phyloP scores from a whole-genome alignment of 345 rosid species.

The Euphorbia peplus region DNA sequence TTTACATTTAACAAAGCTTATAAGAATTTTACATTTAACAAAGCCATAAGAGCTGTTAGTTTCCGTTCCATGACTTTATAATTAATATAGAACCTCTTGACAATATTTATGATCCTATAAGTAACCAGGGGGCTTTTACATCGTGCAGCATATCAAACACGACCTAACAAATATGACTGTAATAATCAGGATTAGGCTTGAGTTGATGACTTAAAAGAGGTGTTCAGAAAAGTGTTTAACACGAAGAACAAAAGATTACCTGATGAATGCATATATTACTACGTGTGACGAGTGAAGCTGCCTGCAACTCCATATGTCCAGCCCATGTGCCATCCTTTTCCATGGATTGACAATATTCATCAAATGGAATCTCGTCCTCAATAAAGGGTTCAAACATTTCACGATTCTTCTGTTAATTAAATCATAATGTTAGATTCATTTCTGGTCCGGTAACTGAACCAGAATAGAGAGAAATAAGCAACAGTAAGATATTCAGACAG shows the following conservation, averaged over 20 bases:
- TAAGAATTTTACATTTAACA: not conserved
- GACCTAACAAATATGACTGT: not conserved
- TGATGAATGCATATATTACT: conserved; percentile 84
- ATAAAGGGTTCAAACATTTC: conserved; percentile 85
- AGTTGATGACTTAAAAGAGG: not conserved
- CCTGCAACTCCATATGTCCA: conserved; percentile 94
- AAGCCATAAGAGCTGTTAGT: conserved; percentile 3
- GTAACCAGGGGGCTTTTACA: not conserved
- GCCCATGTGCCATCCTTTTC: conserved; percentile 93
- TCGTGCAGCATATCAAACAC: not conserved
- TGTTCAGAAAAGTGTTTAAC: not conserved
- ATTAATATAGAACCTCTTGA: not conserved
- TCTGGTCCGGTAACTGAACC: conserved; percentile 11
- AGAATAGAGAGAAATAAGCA: not conserved
- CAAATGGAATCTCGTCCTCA: conserved; percentile 87
- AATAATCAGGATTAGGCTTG: not conserved
- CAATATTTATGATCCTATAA: not conserved
- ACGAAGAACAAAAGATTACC: conserved; percentile 33
- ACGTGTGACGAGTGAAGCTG: conserved; percentile 83
- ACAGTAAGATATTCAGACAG: not conserved
- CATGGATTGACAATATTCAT: conserved; percentile 80
- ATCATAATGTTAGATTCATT: conserved; percentile 22
- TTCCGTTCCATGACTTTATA: not conserved
- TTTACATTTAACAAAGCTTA: too few species aligned
- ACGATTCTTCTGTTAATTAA: conserved; percentile 54